Evolutionary conservation across 768 basidiomycete species (phyloP), one percentile per base, ranked within the genome.

Genomic region (Termitomyces sp.): DNA sequence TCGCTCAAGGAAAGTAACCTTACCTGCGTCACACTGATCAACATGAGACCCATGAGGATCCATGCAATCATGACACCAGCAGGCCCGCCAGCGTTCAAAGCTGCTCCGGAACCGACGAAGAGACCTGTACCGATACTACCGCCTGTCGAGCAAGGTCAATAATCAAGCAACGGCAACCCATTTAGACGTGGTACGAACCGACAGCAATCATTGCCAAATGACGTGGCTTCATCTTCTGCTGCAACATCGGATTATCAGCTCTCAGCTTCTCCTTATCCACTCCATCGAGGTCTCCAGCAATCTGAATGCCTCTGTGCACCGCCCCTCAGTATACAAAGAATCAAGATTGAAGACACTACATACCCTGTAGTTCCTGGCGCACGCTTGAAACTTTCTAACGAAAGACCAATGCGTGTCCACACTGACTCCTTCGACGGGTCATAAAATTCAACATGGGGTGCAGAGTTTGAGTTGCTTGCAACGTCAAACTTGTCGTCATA

Each of bases 81-180:
- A 16, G 78, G 79, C 14, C 79, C 79, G 50, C 78, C 77, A 26
- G 51, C 63, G 32, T 68, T 66, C 26, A 80, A 66, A 26, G 77
- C 75, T 20, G 69, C 67, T 26, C 79, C 77, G 10, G 78, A 77
- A 61, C 78, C 78, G 48, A 80, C 79, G 64, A 80, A 80, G 6
- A 80, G 70, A 71, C 79, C 78, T 61, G 79, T 79, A 63, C 78
- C 79, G 40, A 79, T 80, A 66, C 74, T 75, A n/a, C 79, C 77
- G 67, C 77, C 77, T 79, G 53, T 8, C 50, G 6, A 35, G 12
- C 52, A 23, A 26, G 36, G 20, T 57, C 52, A 26, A 38, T 30
- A 36, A 20, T 36, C 35, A 44, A 46, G 20, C 43, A 6, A 7
- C n/a, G 10, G 5, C 7, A 48, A 20, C 18, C 16, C 28, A 47